Evolutionary conservation across 106 monocot species (phyloP).

Genomic region (Dendrobium nobile): DNA sequence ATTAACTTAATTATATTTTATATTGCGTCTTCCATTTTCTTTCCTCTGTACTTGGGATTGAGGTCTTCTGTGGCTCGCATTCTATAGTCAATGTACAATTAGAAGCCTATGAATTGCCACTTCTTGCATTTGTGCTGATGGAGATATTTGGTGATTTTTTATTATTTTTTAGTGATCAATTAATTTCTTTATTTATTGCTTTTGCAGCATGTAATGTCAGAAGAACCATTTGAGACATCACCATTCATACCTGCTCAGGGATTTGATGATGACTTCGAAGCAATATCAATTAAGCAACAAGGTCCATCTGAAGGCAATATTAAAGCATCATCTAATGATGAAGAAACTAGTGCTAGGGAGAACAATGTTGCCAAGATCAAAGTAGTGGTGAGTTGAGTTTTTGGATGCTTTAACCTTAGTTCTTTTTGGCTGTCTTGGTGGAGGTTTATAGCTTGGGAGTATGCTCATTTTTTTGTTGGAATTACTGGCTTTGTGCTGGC

Average conservation of each 20-base stretch:
- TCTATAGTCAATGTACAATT: neutral
- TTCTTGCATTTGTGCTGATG: neutral
- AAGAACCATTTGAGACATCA: conserved; percentile 75
- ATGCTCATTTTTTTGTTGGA: neutral
- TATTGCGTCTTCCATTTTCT: neutral
- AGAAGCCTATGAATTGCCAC: neutral
- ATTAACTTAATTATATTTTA: neutral
- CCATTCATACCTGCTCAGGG: conserved; percentile 50
- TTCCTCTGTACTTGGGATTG: neutral
- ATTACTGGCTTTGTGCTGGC: neutral
- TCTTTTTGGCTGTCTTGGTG: neutral
- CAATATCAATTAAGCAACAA: conserved; percentile 29
- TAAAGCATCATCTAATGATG: conserved; percentile 28
- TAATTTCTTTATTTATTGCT: conserved; percentile 8
- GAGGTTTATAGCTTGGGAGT: neutral
- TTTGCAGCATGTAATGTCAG: conserved; percentile 57
- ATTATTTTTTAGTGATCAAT: neutral
- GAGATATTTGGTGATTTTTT: neutral
- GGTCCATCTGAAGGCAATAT: conserved; percentile 27
- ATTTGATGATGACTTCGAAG: conserved; percentile 52
- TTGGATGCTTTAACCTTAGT: neutral
- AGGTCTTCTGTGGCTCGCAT: neutral
- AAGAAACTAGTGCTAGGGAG: conserved; percentile 48
- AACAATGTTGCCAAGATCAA: conserved; percentile 81
- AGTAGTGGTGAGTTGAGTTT: conserved; percentile 72